Evolutionary conservation across 257 asterid genomes (phyloP).

Genomic region (Solanum clarkiae): DNA sequence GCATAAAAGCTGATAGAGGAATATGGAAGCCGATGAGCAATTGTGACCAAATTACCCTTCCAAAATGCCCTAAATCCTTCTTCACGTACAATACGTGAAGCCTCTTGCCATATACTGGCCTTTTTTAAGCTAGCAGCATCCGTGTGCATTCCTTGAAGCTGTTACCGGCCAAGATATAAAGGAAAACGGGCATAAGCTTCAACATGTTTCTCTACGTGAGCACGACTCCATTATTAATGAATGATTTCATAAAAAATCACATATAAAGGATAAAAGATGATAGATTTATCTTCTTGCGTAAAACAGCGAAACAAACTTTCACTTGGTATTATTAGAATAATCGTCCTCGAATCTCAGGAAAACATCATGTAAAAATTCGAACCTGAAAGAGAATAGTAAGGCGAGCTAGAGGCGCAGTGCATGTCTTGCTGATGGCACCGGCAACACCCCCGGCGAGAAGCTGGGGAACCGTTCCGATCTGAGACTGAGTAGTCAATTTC

Average conservation of each 20-base stretch:
- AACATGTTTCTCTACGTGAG: not conserved
- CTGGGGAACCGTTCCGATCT: slow-evolving; percentile 54
- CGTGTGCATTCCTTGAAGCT: slow-evolving; percentile 76
- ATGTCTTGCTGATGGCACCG: slow-evolving; percentile 83
- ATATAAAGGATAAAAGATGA: not conserved
- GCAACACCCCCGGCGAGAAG: slow-evolving; percentile 87
- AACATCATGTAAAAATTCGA: not conserved
- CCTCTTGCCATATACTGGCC: slow-evolving; percentile 66
- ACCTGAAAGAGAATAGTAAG: slow-evolving; percentile 85
- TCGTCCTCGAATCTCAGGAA: not conserved
- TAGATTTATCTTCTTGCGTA: not conserved
- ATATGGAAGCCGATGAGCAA: slow-evolving; percentile 77
- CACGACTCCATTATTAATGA: not conserved
- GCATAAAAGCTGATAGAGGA: slow-evolving; percentile 78
- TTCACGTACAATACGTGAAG: slow-evolving; percentile 49
- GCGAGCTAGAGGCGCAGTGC: slow-evolving; percentile 86
- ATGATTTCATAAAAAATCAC: not conserved
- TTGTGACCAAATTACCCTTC: slow-evolving; percentile 86
- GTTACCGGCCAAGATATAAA: not conserved
- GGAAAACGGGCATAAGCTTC: not conserved
- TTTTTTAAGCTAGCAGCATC: slow-evolving; percentile 40
- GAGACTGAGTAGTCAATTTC: slow-evolving; percentile 19
- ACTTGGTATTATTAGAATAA: not conserved
- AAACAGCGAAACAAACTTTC: not conserved
- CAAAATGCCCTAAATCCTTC: slow-evolving; percentile 81